Evolutionary conservation across 257 asterid genomes (phyloP), one percentile per base, ranked within the genome.

Genomic region (Solanum tarijense): DNA sequence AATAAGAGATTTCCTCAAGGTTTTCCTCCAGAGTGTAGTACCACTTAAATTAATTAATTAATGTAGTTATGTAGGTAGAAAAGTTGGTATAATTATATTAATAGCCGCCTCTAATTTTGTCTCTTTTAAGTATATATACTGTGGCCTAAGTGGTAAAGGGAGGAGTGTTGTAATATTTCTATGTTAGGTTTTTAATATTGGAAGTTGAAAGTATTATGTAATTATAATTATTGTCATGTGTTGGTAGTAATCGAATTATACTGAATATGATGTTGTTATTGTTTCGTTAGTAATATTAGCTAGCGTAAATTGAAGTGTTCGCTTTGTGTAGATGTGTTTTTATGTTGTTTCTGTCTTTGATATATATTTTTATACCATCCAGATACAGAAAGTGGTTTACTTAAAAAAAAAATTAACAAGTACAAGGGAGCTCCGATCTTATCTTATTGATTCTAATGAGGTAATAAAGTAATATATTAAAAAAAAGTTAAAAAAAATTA

Each of bases 1-100:
- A 9, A 87, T 0, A 87, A 91, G 83, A 90, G 96, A 20, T 94
- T 94, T 46, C 94, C 94, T 0, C 89, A 69, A 16, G 96, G 95
- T 1, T 88, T 92, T 83, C 95, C 95, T 5, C 69, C 72, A 48
- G 86, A 82, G 12, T 82, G 86, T 48, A 29, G 12, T 18, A 39
- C 25, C 31, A 43, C 39, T 79, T 79, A 82, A 75, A 38, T 46
- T 20, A 11, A 5, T 9, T n/a, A n/a, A n/a, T 65, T 65, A 65
- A 27, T 13, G 6, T 79, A 5, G 20, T 35, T 43, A 79, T 13
- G 6, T 79, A 5, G 20, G 62, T 43, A 79, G 66, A 4, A 79
- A 74, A 23, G 29, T 21, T 23, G 1, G 83, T 75, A 4, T 76
- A 8, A 38, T 58, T 21, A 62, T 76, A 4, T 76, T 76, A 38